These are phyloP conservation scores for Scleroderma bovista DNA, from an alignment of 768 basidiomycete species.

Conservation along the genomic window DNA sequence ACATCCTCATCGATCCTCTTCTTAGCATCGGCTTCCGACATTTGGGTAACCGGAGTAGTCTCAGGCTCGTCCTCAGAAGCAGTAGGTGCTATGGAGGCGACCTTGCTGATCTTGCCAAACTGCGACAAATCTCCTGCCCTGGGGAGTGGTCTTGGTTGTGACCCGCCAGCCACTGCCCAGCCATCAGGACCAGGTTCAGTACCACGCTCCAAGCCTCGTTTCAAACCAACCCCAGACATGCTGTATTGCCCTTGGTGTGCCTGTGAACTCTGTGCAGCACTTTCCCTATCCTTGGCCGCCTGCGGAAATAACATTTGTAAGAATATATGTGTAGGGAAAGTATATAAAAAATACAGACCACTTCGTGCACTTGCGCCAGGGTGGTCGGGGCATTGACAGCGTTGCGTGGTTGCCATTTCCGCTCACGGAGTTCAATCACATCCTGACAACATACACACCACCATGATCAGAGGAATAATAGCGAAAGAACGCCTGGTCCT, in stretches of 20 bases:
- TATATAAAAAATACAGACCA: conserved; percentile 44
- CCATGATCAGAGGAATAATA: background rate
- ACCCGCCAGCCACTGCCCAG: conserved; percentile 68
- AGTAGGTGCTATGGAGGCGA: conserved; percentile 51
- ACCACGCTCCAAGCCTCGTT: conserved; percentile 73
- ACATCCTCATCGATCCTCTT: conserved; percentile 76
- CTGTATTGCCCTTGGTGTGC: conserved; percentile 48
- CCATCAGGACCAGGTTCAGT: conserved; percentile 74
- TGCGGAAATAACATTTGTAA: conserved; percentile 49
- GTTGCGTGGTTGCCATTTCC: conserved; percentile 75
- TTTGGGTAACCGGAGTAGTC: conserved; percentile 29
- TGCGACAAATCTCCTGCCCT: conserved; percentile 84
- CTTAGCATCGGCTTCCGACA: conserved; percentile 63
- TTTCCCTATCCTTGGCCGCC: conserved; percentile 79
- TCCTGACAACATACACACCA: conserved; percentile 50
- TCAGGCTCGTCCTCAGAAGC: conserved; percentile 48
- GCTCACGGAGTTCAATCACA: conserved; percentile 80
- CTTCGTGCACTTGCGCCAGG: conserved; percentile 83
- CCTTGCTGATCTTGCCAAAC: conserved; percentile 82
- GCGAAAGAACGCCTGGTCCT: conserved; percentile 17
- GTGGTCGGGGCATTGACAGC: conserved; percentile 76
- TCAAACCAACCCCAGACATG: conserved; percentile 89
- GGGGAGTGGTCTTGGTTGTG: conserved; percentile 48
- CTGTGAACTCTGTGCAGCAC: conserved; percentile 47
- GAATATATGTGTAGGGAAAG: background rate